Evolutionary conservation across 176 grass and related monocot genomes (phyloP).

Genomic region (Hsuehochloa calcarea): DNA sequence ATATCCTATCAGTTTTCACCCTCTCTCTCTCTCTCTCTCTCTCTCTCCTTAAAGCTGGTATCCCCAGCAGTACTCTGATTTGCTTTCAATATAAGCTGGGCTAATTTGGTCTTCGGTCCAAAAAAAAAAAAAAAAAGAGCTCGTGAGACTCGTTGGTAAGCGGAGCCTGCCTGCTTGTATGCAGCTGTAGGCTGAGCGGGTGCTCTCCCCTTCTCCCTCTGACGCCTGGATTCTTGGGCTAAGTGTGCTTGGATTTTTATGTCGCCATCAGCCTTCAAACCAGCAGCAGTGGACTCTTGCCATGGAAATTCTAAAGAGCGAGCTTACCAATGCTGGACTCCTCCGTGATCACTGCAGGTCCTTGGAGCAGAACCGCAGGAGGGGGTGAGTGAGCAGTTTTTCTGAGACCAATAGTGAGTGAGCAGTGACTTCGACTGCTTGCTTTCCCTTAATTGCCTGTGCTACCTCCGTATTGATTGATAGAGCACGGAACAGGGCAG

Average conservation of each 20-base stretch:
- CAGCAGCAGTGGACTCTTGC: not conserved
- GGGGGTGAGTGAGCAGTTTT: too few relatives aligned
- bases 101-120: too few relatives aligned
- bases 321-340: not conserved
- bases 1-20: too few relatives aligned
- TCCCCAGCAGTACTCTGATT: too few relatives aligned
- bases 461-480: not conserved
- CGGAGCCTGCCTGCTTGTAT: not conserved
- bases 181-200: not conserved
- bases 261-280: not conserved
- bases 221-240: slow-evolving; percentile 25
- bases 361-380: not conserved
- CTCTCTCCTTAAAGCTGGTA: too few relatives aligned
- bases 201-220: not conserved
- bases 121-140: not conserved
- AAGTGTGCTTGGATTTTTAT: slow-evolving; percentile 24
- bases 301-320: not conserved
- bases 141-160: not conserved
- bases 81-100: too few relatives aligned
- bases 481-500: not conserved
- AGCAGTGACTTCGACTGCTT: not conserved
- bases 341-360: not conserved
- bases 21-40: too few relatives aligned
- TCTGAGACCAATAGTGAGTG: not conserved
- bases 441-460: not conserved